Percentiles rank a stretch among this genome's conserved stretches.
phyloP scores from a whole-genome alignment of 2,329 filamentous ascomycete genomes.

The Coniochaeta hoffmannii region DNA sequence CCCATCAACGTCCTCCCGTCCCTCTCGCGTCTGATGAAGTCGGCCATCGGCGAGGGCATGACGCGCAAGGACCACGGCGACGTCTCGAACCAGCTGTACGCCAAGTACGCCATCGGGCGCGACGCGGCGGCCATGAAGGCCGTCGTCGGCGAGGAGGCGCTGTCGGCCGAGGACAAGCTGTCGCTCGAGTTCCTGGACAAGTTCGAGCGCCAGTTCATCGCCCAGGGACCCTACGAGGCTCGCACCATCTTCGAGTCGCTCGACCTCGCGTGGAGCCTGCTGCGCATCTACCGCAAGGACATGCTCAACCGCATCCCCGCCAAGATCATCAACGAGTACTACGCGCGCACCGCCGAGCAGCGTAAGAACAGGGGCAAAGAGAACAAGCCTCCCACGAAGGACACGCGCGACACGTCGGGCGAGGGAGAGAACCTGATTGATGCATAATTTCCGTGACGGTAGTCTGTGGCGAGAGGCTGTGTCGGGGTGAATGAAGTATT shows the following conservation, averaged over 20 bases:
- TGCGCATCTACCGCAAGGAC: constrained; percentile 97
- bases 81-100: constrained; percentile 98
- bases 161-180: constrained; percentile 94
- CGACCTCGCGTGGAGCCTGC: constrained; percentile 91
- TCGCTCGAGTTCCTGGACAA: constrained; percentile 98
- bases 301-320: constrained; percentile 89
- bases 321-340: constrained; percentile 78
- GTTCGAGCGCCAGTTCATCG: constrained; percentile 93
- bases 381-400: constrained; percentile 25
- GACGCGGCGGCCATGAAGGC: constrained; percentile 99
- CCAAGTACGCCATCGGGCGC: constrained; percentile 98
- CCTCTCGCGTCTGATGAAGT: constrained; percentile 99
- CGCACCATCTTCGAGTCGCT: constrained; percentile 89
- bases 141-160: constrained; percentile 94
- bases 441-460: constrained; percentile 14
- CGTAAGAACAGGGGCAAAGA: constrained; percentile 57
- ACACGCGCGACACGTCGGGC: constrained; percentile 19
- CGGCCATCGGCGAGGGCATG: constrained; percentile 94
- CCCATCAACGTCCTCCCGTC: constrained; percentile 98
- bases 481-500: neutral
- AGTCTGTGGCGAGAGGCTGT: too few species aligned
- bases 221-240: constrained; percentile 86
- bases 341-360: constrained; percentile 59
- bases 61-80: constrained; percentile 96
- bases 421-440: constrained; percentile 29